Conservation (phyloP, 331 rosid species). For the Pyrus hybrid region DNA sequence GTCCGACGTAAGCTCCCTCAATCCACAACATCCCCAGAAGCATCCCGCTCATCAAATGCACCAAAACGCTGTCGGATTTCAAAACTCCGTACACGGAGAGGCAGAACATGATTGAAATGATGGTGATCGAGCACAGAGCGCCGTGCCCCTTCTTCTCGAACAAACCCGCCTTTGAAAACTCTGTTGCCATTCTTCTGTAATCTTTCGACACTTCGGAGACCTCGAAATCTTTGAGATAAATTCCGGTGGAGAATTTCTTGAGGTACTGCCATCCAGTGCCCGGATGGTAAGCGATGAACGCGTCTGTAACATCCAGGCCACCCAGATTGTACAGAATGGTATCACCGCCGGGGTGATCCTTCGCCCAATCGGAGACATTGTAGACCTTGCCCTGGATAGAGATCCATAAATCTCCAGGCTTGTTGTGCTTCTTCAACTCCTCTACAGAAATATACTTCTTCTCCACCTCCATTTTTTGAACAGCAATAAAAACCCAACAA, state of each 20-base stretch:
- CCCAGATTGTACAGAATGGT: constrained; percentile 24
- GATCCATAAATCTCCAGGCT: constrained; percentile 56
- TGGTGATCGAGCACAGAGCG: constrained; percentile 8
- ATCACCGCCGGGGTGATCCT: constrained; percentile 50
- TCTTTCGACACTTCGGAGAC: constrained; percentile 58
- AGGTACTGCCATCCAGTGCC: constrained; percentile 57
- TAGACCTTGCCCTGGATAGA: constrained; percentile 45
- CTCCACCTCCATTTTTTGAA: constrained; percentile 33
- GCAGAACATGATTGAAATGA: constrained; percentile 3
- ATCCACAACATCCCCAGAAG: constrained; percentile 66
- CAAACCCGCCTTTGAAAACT: constrained; percentile 37
- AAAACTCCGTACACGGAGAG: constrained; percentile 30
- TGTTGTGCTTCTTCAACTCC: constrained; percentile 50
- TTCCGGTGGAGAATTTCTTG: constrained; percentile 40
- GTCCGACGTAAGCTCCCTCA: constrained; percentile 59
- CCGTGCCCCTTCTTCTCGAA: constrained; percentile 47
- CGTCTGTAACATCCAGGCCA: constrained; percentile 53
- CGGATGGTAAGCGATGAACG: constrained; percentile 55
- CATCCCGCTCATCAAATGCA: constrained; percentile 26
- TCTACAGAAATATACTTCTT: constrained; percentile 41
- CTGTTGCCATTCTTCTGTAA: constrained; percentile 27
- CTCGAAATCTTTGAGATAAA: constrained; percentile 29
- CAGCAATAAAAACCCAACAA: background rate
- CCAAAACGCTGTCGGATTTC: constrained; percentile 31
- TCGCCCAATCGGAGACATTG: constrained; percentile 46